Evolutionary conservation across 176 grass and related monocot genomes (phyloP).

Genomic region (Ensete glaucum): DNA sequence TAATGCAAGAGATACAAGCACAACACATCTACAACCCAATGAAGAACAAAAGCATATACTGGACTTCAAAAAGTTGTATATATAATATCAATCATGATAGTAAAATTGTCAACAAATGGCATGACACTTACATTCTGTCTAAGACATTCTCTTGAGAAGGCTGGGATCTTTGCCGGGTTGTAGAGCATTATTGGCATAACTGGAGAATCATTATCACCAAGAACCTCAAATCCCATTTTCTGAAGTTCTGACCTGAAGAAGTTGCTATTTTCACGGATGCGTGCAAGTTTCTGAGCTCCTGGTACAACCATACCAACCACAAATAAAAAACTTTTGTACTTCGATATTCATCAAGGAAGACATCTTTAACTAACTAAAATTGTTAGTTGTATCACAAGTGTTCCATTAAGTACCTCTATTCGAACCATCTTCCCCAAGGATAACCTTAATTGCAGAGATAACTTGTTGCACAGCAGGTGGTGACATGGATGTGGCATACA

Average conservation of each 20-base stretch:
- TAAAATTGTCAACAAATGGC: background rate
- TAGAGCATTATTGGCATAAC: conserved; percentile 91
- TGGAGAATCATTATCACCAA: conserved; percentile 81
- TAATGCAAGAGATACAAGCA: background rate
- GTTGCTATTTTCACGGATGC: conserved; percentile 81
- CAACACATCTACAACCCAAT: background rate
- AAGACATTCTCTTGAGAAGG: conserved; percentile 76
- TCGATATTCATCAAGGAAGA: background rate
- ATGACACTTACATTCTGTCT: conserved; percentile 55
- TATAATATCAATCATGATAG: background rate
- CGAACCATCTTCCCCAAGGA: conserved; percentile 72
- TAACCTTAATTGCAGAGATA: conserved; percentile 72
- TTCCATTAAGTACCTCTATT: conserved; percentile 40
- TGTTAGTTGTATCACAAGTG: background rate
- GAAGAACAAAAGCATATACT: too few species aligned
- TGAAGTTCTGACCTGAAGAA: conserved; percentile 82
- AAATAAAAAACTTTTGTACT: background rate
- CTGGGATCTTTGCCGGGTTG: conserved; percentile 79
- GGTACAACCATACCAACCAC: background rate
- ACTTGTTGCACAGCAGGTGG: conserved; percentile 81
- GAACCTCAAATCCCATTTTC: conserved; percentile 91
- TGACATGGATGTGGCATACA: conserved; percentile 90
- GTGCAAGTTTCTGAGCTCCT: conserved; percentile 83
- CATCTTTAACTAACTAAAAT: background rate
- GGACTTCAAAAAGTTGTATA: background rate